A percentile compares a stretch with the other conserved stretches of the same genome.
Conservation (phyloP, 495 filamentous ascomycete species). For the Haplographium delicatum region DNA sequence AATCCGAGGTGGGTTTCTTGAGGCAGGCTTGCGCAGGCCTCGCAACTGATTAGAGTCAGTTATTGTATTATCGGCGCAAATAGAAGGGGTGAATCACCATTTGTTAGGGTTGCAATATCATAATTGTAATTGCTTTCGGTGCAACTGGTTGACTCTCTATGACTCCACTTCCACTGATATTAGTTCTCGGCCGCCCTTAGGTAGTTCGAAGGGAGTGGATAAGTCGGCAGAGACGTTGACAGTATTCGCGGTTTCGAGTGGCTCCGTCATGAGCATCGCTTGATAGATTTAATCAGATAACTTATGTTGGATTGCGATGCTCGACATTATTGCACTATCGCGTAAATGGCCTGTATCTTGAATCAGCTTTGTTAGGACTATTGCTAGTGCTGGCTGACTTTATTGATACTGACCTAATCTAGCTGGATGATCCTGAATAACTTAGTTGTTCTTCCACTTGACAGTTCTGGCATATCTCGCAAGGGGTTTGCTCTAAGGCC, state of each 20-base stretch:
- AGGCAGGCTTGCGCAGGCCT: not conserved
- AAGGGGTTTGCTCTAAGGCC: conserved; percentile 18
- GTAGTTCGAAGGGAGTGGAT: too few species aligned
- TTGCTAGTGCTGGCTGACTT: not conserved
- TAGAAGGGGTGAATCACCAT: not conserved
- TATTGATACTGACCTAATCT: conserved; percentile 10
- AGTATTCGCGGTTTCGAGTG: conserved; percentile 5
- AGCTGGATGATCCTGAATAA: conserved; percentile 12
- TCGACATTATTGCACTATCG: too few species aligned
- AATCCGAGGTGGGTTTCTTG: not conserved
- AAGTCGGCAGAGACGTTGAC: conserved; percentile 4
- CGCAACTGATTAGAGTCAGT: not conserved
- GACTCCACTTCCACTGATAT: not conserved
- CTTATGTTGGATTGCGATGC: too few species aligned
- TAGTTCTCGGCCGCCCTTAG: too few species aligned
- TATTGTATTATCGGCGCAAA: not conserved
- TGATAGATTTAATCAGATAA: conserved; percentile 8
- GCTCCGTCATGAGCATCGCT: conserved; percentile 10
- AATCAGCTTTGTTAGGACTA: not conserved
- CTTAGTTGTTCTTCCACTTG: conserved; percentile 21
- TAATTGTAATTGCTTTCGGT: not conserved
- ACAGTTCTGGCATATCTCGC: conserved; percentile 20
- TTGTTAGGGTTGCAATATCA: not conserved
- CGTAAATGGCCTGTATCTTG: not conserved
- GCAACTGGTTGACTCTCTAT: not conserved